A percentile compares a stretch with the other conserved stretches of the same genome.
These are phyloP conservation scores for Ascochyta fabae DNA, from an alignment of 2,329 filamentous ascomycete genomes.

Conservation along the genomic window DNA sequence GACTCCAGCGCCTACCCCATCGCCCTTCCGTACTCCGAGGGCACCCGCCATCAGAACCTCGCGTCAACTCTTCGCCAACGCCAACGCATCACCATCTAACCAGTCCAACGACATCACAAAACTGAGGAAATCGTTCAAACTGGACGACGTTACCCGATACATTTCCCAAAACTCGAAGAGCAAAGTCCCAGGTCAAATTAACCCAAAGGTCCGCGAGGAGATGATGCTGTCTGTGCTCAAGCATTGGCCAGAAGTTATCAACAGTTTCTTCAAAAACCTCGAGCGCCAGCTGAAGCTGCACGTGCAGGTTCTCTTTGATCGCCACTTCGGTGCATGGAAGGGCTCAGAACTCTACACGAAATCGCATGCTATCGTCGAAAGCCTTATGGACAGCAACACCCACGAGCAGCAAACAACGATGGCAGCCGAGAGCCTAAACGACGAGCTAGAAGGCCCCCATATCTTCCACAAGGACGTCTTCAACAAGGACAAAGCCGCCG, in stretches of 20 bases:
- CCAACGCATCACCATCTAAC: neutral
- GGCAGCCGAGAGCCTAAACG: conserved; percentile 33
- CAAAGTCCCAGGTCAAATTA: conserved; percentile 43
- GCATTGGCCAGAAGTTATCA: conserved; percentile 39
- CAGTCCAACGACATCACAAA: conserved; percentile 5
- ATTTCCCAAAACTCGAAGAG: conserved; percentile 36
- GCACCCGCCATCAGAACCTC: neutral
- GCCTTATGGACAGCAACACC: conserved; percentile 36
- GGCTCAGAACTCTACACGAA: conserved; percentile 39
- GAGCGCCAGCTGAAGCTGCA: conserved; percentile 14
- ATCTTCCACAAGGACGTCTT: conserved; percentile 37
- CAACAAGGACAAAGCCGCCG: conserved; percentile 20
- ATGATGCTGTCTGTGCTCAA: conserved; percentile 38
- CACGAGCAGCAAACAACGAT: conserved; percentile 30
- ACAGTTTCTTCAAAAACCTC: conserved; percentile 35
- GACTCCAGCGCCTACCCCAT: neutral
- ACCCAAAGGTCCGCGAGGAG: conserved; percentile 42
- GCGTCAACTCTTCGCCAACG: neutral
- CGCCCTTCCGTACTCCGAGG: conserved; percentile 6
- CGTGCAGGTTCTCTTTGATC: conserved; percentile 34
- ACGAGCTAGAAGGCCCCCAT: conserved; percentile 48
- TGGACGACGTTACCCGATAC: conserved; percentile 39
- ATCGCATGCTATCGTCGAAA: conserved; percentile 30
- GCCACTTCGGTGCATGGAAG: conserved; percentile 37
- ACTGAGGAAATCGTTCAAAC: conserved; percentile 25